Percentiles rank a stretch among this genome's conserved stretches.
Evolutionary conservation across 768 basidiomycete genomes (phyloP).

Genomic region (Rhodosporidiobolus odoratus): DNA sequence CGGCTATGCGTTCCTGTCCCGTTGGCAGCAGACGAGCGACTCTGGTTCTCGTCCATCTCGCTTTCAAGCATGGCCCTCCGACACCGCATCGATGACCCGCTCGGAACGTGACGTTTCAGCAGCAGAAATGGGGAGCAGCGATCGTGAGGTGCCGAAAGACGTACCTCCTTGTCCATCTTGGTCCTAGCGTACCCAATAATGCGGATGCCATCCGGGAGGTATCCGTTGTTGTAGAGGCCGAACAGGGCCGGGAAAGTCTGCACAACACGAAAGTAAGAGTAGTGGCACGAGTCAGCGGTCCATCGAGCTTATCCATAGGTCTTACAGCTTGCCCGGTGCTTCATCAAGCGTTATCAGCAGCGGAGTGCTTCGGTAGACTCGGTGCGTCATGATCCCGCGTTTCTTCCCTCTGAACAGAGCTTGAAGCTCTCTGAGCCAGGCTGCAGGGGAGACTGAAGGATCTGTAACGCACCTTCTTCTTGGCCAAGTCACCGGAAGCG

Average conservation of each 20-base stretch:
- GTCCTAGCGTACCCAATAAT: constrained; percentile 97
- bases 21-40: no score
- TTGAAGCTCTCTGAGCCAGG: neutral
- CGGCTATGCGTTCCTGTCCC: no score
- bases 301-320: no score
- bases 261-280: neutral
- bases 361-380: constrained; percentile 14
- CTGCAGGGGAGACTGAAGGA: neutral
- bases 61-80: no score
- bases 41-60: no score
- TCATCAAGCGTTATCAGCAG: neutral
- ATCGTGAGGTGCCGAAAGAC: neutral
- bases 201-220: constrained; percentile 74
- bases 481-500: constrained; percentile 93
- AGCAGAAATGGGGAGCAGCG: neutral
- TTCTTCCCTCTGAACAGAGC: neutral
- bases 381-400: constrained; percentile 5
- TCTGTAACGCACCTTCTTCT: constrained; percentile 72
- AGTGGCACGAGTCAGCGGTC: neutral
- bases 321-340: neutral
- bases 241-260: constrained; percentile 96
- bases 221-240: constrained; percentile 70
- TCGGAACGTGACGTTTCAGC: neutral
- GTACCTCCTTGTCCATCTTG: constrained; percentile 67
- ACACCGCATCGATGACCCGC: neutral